A percentile compares a stretch with the other conserved stretches of the same genome.
phyloP scores from a whole-genome alignment of 345 rosid species.

The Stellera chamaejasme region DNA sequence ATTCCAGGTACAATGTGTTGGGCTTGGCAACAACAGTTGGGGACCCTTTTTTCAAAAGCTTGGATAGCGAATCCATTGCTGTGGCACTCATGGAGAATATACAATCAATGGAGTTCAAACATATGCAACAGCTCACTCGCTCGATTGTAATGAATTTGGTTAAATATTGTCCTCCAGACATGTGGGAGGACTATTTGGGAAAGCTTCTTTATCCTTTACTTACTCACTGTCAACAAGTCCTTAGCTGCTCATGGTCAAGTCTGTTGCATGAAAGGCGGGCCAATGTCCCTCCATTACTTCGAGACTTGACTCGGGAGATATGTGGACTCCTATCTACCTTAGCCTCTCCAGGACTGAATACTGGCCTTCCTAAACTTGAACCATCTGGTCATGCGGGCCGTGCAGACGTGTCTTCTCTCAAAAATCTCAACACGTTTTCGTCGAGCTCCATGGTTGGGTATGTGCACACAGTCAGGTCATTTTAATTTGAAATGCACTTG shows the following conservation, averaged over 20 bases:
- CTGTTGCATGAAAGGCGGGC: slow-evolving; percentile 80
- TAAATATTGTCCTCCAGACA: slow-evolving; percentile 56
- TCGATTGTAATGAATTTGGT: slow-evolving; percentile 43
- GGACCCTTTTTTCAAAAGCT: slow-evolving; percentile 62
- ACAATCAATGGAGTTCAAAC: slow-evolving; percentile 89
- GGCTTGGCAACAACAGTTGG: slow-evolving; percentile 78
- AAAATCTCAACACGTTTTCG: slow-evolving; percentile 56
- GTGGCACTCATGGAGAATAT: slow-evolving; percentile 75
- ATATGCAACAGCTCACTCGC: slow-evolving; percentile 75
- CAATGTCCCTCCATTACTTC: slow-evolving; percentile 71
- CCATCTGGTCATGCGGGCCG: slow-evolving; percentile 60
- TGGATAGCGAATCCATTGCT: slow-evolving; percentile 49
- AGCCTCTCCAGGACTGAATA: slow-evolving; percentile 65
- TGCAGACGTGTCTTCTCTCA: slow-evolving; percentile 48
- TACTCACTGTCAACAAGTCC: slow-evolving; percentile 55
- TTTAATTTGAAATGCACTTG: slow-evolving; percentile 1
- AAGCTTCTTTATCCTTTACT: slow-evolving; percentile 62
- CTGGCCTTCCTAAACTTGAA: slow-evolving; percentile 64
- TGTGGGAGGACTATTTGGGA: slow-evolving; percentile 83
- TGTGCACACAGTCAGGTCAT: slow-evolving; percentile 12
- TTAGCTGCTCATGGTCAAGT: slow-evolving; percentile 66
- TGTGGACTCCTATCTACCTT: slow-evolving; percentile 56
- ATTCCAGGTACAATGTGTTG: slow-evolving; percentile 72
- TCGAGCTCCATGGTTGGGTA: slow-evolving; percentile 80
- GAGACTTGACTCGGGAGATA: slow-evolving; percentile 85